Conservation (phyloP, 2,329 filamentous ascomycete species). For the Penicillium sp. region DNA sequence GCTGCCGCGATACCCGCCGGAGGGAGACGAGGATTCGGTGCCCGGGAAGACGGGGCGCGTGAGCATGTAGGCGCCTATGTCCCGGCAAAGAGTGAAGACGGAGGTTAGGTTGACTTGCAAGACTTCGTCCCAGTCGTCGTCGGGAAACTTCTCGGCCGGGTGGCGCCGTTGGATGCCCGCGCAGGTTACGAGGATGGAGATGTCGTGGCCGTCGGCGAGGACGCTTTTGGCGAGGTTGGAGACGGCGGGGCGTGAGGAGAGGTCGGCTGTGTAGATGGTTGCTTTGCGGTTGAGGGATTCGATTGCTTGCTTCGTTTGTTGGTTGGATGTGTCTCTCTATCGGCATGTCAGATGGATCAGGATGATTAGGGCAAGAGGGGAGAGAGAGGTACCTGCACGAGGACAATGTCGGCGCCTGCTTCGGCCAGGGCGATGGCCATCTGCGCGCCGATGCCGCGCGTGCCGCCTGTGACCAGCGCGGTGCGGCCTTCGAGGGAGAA, state of each 20-base stretch:
- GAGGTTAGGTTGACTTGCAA: conserved; percentile 79
- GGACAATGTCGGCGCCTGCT: conserved; percentile 45
- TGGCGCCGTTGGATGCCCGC: conserved; percentile 81
- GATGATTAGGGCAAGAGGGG: background rate
- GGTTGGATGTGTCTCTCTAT: conserved; percentile 52
- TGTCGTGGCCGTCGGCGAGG: conserved; percentile 47
- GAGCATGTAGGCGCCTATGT: conserved; percentile 23
- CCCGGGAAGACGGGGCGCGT: conserved; percentile 17
- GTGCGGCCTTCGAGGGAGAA: conserved; percentile 16
- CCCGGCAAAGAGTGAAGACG: conserved; percentile 16
- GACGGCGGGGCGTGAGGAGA: conserved; percentile 39
- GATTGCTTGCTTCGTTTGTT: conserved; percentile 39
- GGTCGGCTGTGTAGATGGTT: conserved; percentile 41
- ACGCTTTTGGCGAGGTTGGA: conserved; percentile 37
- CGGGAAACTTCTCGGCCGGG: conserved; percentile 69
- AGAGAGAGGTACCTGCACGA: conserved; percentile 31
- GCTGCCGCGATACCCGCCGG: conserved; percentile 17
- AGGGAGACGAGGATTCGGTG: conserved; percentile 15
- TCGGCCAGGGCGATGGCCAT: conserved; percentile 48
- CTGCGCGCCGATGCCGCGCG: conserved; percentile 45
- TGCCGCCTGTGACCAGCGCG: conserved; percentile 40
- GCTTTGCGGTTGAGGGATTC: conserved; percentile 36
- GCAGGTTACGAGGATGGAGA: conserved; percentile 80
- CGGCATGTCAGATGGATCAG: background rate
- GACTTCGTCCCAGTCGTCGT: conserved; percentile 73